Evolutionary conservation across 805 yeast genomes (phyloP).

Genomic region (Vanderwaltozyma verrucispora): DNA sequence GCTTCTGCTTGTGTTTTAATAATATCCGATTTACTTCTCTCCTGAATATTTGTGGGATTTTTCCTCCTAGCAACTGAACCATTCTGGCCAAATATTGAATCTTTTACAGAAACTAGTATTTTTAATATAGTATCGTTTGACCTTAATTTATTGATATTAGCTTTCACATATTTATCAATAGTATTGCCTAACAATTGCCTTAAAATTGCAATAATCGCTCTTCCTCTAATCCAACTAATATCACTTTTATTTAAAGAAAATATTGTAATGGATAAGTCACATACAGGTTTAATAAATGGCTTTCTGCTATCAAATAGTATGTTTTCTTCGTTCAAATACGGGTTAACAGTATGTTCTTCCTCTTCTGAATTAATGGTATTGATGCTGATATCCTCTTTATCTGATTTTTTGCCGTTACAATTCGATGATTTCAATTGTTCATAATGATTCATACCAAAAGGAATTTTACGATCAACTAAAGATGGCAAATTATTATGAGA

Average conservation of each 20-base stretch:
- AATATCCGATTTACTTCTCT: conserved; percentile 42
- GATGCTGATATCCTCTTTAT: too few relatives aligned
- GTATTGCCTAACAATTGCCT: conserved; percentile 86
- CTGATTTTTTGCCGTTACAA: too few relatives aligned
- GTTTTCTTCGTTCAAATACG: not conserved
- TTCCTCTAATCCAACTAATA: conserved; percentile 68
- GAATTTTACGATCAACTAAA: too few relatives aligned
- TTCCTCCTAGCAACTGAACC: conserved; percentile 33
- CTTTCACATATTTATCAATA: conserved; percentile 58
- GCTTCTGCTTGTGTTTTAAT: conserved; percentile 50
- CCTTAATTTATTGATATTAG: conserved; percentile 19
- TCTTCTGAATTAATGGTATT: too few relatives aligned
- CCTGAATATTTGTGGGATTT: conserved; percentile 9
- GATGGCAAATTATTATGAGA: too few relatives aligned
- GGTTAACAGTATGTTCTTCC: not conserved
- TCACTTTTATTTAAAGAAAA: conserved; percentile 57
- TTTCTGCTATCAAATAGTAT: conserved; percentile 8
- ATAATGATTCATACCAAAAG: too few relatives aligned
- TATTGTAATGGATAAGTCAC: conserved; percentile 60
- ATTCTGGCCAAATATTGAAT: conserved; percentile 43
- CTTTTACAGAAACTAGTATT: conserved; percentile 24
- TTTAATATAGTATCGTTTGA: conserved; percentile 36
- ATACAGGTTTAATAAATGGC: conserved; percentile 70
- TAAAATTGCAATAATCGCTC: conserved; percentile 68
- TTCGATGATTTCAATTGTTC: too few relatives aligned